phyloP scores from a whole-genome alignment of 495 filamentous ascomycete species.

The Penicillium ucsense region DNA sequence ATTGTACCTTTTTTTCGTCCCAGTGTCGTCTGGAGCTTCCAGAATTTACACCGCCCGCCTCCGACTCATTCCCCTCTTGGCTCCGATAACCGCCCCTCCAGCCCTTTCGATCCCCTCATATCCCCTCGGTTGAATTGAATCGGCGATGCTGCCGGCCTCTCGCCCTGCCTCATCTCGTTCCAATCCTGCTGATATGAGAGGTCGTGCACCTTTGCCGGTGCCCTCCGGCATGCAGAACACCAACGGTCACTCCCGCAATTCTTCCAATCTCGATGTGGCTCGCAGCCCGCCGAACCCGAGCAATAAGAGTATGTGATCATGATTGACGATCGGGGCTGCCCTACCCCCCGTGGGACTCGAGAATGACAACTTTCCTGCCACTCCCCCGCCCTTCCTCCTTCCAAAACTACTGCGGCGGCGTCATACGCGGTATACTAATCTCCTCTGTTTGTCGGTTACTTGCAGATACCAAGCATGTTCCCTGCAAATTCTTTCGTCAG shows the following conservation, averaged over 20 bases:
- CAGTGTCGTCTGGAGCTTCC: not conserved
- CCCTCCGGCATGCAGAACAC: constrained; percentile 27
- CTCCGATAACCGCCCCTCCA: constrained; percentile 4
- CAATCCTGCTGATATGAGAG: constrained; percentile 33
- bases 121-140: constrained; percentile 5
- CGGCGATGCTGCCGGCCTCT: constrained; percentile 18
- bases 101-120: constrained; percentile 9
- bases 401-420: too few species aligned
- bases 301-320: constrained; percentile 55
- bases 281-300: constrained; percentile 68
- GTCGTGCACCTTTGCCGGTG: constrained; percentile 32
- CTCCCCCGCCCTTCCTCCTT: not conserved
- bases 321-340: too few species aligned
- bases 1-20: not conserved
- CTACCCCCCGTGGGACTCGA: too few species aligned
- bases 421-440: too few species aligned
- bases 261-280: constrained; percentile 37
- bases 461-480: constrained; percentile 90
- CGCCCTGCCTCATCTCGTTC: constrained; percentile 15
- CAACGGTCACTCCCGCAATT: constrained; percentile 38
- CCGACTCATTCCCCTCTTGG: not conserved
- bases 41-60: not conserved
- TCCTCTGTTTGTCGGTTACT: not conserved
- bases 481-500: constrained; percentile 97
- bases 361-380: not conserved